Evolutionary conservation across 805 yeast genomes (phyloP).

Genomic region (Kazachstania martiniae): DNA sequence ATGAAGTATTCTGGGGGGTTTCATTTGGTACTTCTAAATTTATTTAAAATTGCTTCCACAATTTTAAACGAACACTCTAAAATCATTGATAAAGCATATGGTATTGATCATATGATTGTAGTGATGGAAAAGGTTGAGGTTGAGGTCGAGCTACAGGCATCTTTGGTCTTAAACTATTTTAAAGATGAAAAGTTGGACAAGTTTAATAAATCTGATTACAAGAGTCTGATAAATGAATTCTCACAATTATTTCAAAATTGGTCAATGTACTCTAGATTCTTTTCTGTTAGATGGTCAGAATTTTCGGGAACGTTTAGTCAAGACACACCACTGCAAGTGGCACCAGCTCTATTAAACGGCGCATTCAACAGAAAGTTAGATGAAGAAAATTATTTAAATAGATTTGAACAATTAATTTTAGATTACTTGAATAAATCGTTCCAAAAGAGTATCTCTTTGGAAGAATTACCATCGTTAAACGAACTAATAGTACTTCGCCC

Average conservation of each 20-base stretch:
- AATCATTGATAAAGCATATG: constrained; percentile 66
- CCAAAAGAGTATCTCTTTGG: constrained; percentile 70
- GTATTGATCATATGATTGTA: constrained; percentile 44
- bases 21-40: constrained; percentile 39
- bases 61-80: constrained; percentile 81
- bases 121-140: constrained; percentile 68
- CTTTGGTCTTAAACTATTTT: constrained; percentile 44
- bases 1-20: constrained; percentile 21
- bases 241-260: constrained; percentile 75
- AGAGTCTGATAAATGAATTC: constrained; percentile 50
- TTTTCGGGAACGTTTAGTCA: constrained; percentile 14
- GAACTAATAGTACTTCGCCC: constrained; percentile 17
- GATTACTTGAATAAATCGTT: constrained; percentile 69
- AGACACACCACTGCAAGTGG: constrained; percentile 8
- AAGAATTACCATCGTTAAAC: constrained; percentile 57
- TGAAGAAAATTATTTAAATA: constrained; percentile 38
- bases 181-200: constrained; percentile 1
- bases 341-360: constrained; percentile 20
- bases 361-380: constrained; percentile 17
- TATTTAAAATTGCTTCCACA: constrained; percentile 75
- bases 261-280: constrained; percentile 68
- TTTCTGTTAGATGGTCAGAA: constrained; percentile 56
- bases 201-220: constrained; percentile 69
- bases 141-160: constrained; percentile 90
- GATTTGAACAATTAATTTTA: constrained; percentile 51